phyloP scores from a whole-genome alignment of 2,329 filamentous ascomycete species.

The Diaporthe capsici region DNA sequence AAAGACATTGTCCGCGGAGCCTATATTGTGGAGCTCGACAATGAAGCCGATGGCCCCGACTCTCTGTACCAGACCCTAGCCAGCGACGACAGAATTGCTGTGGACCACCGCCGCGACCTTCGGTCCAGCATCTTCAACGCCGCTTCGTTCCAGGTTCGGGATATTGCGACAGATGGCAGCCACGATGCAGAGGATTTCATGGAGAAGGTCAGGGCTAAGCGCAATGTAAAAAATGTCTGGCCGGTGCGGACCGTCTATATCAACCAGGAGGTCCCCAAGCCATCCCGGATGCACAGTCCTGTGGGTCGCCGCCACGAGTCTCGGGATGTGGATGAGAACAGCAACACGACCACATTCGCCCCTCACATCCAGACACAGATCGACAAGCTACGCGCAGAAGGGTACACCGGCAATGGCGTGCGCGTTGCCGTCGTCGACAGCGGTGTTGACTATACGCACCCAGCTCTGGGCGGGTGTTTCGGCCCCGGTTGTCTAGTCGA shows the following conservation, averaged over 20 bases:
- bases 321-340: background rate
- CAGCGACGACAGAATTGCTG: slow-evolving; percentile 2
- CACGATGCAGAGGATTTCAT: slow-evolving; percentile 14
- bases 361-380: slow-evolving; percentile 21
- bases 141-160: slow-evolving; percentile 16
- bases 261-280: background rate
- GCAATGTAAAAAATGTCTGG: slow-evolving; percentile 15
- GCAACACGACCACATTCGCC: slow-evolving; percentile 16
- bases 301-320: background rate
- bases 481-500: slow-evolving; percentile 54
- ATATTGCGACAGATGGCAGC: background rate
- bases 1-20: slow-evolving; percentile 9
- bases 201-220: slow-evolving; percentile 21
- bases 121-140: slow-evolving; percentile 23
- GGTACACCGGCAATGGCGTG: slow-evolving; percentile 16
- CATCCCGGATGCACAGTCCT: background rate
- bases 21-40: slow-evolving; percentile 26
- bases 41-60: background rate
- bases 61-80: slow-evolving; percentile 7
- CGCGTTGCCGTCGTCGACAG: slow-evolving; percentile 48
- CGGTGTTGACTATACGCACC: slow-evolving; percentile 56
- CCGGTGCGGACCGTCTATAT: slow-evolving; percentile 18
- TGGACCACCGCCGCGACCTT: slow-evolving; percentile 23
- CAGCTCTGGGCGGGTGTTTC: slow-evolving; percentile 57
- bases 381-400: slow-evolving; percentile 14